Evolutionary conservation across 495 filamentous ascomycete species (phyloP), one percentile per base, ranked within the genome.

Genomic region (Pseudevernia furfuracea): DNA sequence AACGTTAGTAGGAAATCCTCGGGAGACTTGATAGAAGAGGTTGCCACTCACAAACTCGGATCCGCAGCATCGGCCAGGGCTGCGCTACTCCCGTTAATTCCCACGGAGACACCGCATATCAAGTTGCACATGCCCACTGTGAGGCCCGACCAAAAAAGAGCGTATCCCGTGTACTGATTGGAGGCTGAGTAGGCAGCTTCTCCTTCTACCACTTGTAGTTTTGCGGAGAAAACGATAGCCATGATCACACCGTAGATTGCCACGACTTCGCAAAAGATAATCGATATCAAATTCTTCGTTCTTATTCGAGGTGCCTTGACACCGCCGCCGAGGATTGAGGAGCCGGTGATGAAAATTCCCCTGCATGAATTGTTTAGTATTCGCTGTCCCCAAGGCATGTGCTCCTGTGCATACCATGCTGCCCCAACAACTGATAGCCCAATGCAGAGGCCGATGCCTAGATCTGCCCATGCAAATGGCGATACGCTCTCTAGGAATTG

Each of bases 231-330:
- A 55, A 99, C 87, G 74, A 99, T 99, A 66, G 93, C 87, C 90
- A 97, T 97, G 78, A 99, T 99, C 71, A 99, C 92, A 71, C 95
- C 95, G 81, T 99, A 99, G 74, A 99, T 99, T 72, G 95, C 95
- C 67, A 99, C 95, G 68, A 97, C 95, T 78, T 99, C 95, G 79
- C 95, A 99, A 83, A 99, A 99, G 79, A 99, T 97, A 79, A 99
- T 97, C 69, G 95, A 97, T 73, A 99, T 96, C 65, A 99, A 75
- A 78, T 97, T 99, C 85, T 99, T 99, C 60, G 95, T 99, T 69
- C 93, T 89, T 74, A 99, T 97, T 68, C 94, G 85, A 25, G 94
- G 95, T 36, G 95, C 94, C 70, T 87, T 89, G 73, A 99, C 95
- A 77, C 95, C 95, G 66, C 89, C 95, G 65, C 95, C 95, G 67